Base-by-base conservation (phyloP, 352 stramenopile genomes). In the Phytophthora kernoviae region DNA sequence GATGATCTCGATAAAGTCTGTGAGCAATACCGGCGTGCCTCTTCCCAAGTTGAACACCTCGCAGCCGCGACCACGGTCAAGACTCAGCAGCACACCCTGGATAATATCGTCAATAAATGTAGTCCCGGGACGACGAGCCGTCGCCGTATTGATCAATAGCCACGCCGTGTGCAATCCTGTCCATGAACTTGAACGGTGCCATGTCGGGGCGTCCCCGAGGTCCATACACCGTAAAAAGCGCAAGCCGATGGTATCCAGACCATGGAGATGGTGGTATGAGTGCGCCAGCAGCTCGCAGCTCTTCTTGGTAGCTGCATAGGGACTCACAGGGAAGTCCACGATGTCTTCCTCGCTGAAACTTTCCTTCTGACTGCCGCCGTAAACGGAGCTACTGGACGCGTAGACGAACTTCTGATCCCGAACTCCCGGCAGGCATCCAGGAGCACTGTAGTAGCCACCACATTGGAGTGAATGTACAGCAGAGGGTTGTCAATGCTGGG, bases 221-320 rank as follows among this genome's bases (percentile, higher is more conserved):
- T 2, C 97, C 97, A 66, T 99, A 99, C 0, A 99, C 97, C 10
- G 97, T 99, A 76, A 99, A 99, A 99, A 99, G 18, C 96, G 93
- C 50, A 99, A 76, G 2, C 93, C 97, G 50, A 98, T 97, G 9
- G 91, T 86, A 42, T 97, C 93, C 48, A 99, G 75, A 21, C 93
- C 80, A 84, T 99, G 98, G 10, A 99, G 66, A 62, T 98, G 90
- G 72, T 98, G 88, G 82, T 99, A 99, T 36, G 96, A 98, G 81
- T 99, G 93, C 5, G 96, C 96, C 14, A 99, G 65, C 36, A 99
- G 73, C 77, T 99, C 97, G 62, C 94, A 98, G 22, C 87, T 88
- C 80, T 99, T 99, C 76, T 99, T 99, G 6, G 93, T 97, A 5
- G 97, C 97, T 14, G 97, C 96, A 75, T 99, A 99, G 26, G 96